Evolutionary conservation across 1,284 basidiomycete genomes (phyloP).

Genomic region (Puccinia novopanici): DNA sequence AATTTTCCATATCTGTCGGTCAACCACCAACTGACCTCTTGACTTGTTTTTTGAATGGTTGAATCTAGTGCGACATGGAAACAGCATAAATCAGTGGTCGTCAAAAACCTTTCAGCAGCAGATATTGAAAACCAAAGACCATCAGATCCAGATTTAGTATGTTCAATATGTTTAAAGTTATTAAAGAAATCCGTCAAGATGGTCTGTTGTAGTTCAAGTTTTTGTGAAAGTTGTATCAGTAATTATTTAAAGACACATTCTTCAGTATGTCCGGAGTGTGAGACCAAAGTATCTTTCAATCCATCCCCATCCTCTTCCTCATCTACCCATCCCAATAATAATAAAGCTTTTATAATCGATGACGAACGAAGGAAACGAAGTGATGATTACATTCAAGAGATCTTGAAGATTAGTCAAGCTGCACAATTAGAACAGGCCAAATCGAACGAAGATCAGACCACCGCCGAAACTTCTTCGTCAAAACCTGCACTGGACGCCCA

Average conservation of each 20-base stretch:
- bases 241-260: constrained; percentile 86
- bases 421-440: constrained; percentile 60
- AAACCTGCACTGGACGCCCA: constrained; percentile 3
- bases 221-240: constrained; percentile 93
- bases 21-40: background rate
- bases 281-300: constrained; percentile 65
- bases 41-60: constrained; percentile 30
- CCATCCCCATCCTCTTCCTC: background rate
- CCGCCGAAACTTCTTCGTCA: background rate
- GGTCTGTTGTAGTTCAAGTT: constrained; percentile 83
- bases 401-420: constrained; percentile 77
- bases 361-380: constrained; percentile 75
- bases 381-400: constrained; percentile 75
- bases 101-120: constrained; percentile 74
- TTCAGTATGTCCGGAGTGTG: constrained; percentile 85
- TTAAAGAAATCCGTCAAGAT: constrained; percentile 85
- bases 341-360: constrained; percentile 76
- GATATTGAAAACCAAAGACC: constrained; percentile 81
- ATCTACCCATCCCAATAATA: constrained; percentile 67
- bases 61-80: constrained; percentile 78
- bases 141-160: constrained; percentile 73
- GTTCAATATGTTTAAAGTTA: constrained; percentile 84
- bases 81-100: constrained; percentile 74
- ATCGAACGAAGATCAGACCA: constrained; percentile 1
- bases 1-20: background rate